Evolutionary conservation across 108 stramenopile species (phyloP), one percentile per base, ranked within the genome.

Genomic region (Pseudonitzschia multiseries): DNA sequence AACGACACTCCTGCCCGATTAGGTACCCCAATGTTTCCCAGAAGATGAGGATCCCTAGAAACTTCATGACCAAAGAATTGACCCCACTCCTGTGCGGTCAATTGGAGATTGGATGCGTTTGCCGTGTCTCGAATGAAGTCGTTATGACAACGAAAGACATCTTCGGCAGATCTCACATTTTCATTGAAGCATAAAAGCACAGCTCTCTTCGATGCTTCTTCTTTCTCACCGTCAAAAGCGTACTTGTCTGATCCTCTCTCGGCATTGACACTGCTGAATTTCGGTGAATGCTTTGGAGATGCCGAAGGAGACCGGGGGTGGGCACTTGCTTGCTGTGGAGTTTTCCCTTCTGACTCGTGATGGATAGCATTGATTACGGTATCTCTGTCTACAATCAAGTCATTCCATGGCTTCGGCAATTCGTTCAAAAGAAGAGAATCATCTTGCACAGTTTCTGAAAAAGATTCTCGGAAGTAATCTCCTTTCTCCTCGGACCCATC

Each of bases 151-250:
- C 89, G 89, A 61, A 95, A 92, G 13, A 92, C 91, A 71, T 95
- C 94, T 67, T 85, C 83, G 18, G 91, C 88, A 18, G 86, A 92
- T 31, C 91, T 87, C 68, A 95, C 86, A 65, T 92, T 95, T 70
- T 95, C 94, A 57, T 95, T 95, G 76, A 95, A 95, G 74, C 94
- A 95, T 48, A 95, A 81, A 29, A 95, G 80, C 17, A 95, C 94
- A 17, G 88, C 82, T 66, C 91, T 84, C 72, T 92, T 95, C 57
- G 74, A 65, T 41, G 61, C 61, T 24, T 80, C 81, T 21, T 57
- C 72, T 52, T 79, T 87, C 69, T 87, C 88, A 1, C 32, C 42
- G 21, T 86, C 89, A 21, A 59, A 32, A 12, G 31, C 46, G 46
- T 56, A 42, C 44, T 50, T 66, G 4, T 57, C 73, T 43, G 75